These are phyloP conservation scores for Corymbia citriodora DNA, from an alignment of 441 rosid species.

Conservation along the genomic window DNA sequence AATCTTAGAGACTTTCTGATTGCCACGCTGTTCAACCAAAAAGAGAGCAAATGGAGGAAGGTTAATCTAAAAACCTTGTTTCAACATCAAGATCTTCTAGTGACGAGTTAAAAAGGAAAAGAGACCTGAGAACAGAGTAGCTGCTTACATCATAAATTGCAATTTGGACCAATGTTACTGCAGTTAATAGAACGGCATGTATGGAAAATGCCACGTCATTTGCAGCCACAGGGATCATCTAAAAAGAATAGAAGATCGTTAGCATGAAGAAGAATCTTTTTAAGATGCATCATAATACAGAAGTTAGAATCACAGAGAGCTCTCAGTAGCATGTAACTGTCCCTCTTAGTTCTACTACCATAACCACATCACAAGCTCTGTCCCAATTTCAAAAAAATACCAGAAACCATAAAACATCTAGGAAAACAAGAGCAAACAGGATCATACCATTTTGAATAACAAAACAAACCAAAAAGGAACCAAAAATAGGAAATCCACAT, in stretches of 20 bases:
- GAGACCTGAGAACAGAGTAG: neutral
- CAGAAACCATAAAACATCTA: neutral
- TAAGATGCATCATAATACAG: neutral
- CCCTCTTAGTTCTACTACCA: neutral
- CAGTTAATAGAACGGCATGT: constrained; percentile 82
- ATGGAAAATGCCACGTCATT: constrained; percentile 94
- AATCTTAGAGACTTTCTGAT: constrained; percentile 70
- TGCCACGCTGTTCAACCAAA: constrained; percentile 56
- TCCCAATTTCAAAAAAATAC: neutral
- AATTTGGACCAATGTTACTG: constrained; percentile 62
- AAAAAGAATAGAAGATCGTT: constrained; percentile 7
- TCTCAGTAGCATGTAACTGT: neutral
- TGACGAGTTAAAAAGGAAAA: neutral
- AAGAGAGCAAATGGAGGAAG: neutral
- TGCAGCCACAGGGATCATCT: constrained; percentile 99
- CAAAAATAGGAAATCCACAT: neutral
- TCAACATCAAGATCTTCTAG: neutral
- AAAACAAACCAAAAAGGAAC: neutral
- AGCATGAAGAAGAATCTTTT: constrained; percentile 1
- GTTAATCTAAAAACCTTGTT: neutral
- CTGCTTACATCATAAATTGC: constrained; percentile 68
- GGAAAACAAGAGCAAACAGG: neutral
- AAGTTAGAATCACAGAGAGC: neutral
- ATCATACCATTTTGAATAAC: neutral
- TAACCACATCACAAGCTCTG: neutral